Evolutionary conservation across 2,329 filamentous ascomycete species (phyloP).

Genomic region (Claviceps lovelessii): DNA sequence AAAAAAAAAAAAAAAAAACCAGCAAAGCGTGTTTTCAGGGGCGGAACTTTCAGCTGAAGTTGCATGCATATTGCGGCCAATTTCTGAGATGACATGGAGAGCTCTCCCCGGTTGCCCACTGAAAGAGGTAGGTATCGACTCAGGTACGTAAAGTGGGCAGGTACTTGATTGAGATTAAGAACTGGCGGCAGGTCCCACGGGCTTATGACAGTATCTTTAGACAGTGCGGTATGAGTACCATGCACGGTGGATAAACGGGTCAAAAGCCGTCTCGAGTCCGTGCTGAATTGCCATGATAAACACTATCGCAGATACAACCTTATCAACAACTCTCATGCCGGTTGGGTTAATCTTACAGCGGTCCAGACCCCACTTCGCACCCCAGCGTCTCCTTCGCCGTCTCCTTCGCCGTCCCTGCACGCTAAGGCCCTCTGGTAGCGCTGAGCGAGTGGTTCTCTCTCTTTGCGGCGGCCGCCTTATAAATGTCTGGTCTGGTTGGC

Average conservation of each 20-base stretch:
- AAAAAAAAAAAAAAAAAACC: not conserved
- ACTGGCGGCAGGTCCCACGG: conserved; percentile 1
- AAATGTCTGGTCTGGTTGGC: not conserved
- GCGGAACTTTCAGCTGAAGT: not conserved
- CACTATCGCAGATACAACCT: conserved; percentile 13
- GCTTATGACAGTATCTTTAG: not conserved
- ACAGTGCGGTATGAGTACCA: not conserved
- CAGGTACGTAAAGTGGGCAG: no score
- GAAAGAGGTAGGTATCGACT: not conserved
- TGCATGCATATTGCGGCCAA: not conserved
- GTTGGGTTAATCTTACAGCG: conserved; percentile 28
- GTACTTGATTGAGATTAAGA: not conserved
- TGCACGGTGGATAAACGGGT: not conserved
- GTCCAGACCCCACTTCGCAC: conserved; percentile 21
- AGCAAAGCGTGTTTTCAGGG: not conserved
- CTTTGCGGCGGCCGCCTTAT: not conserved
- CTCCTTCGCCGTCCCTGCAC: conserved; percentile 5
- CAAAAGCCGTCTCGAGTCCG: not conserved
- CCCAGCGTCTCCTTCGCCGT: conserved; percentile 13
- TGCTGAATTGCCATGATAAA: rapidly evolving
- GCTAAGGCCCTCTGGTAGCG: not conserved
- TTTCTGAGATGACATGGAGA: conserved; percentile 3
- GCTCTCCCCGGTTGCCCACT: not conserved
- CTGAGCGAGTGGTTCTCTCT: not conserved
- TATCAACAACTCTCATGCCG: conserved; percentile 16